Base-by-base conservation (phyloP, 1,139 yeast species). In the Lodderomyces parapsilosis region DNA sequence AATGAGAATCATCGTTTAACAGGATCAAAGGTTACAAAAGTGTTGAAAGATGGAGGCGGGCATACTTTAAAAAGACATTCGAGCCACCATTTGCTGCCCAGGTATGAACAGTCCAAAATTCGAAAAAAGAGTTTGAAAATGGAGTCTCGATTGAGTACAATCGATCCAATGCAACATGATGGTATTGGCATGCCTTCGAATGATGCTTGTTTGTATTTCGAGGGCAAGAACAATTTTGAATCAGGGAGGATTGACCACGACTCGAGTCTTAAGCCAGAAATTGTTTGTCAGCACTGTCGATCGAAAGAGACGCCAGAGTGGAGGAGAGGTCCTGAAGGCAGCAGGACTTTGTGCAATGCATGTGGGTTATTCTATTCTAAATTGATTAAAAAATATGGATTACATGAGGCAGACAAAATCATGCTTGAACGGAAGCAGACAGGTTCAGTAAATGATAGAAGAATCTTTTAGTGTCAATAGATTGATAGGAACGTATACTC, bases 251-350 rank as follows among this genome's bases (percentile, higher is more conserved):
- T 30, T 30, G 33, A 58, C 43, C 33, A 50, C 2, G 59, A 56
- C 19, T 48, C 60, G 17, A 55, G 58, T 37, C 17, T 46, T 18
- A 49, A 50, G 38, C 47, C 51, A 22, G 53, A 49, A 2, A 41
- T 50, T 15, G 43, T 45, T 14, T 65, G 71, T 43, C 55, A 51
- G 20, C 71, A 65, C 45, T 65, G 71, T 51, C 54, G 56, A 8
- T 50, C 62, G 1, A 51, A 48, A 20, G 65, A 64, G 22, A 71
- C 77, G 0, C 78, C 77, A 1, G 77, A 71, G 52, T 72, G 78
- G 78, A 58, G 78, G 45, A 56, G 71, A 28, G 78, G 77, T 0
- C 77, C 77, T 2, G 63, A 60, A 37, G 76, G 77, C 0, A 63
- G 66, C 31, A 57, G 74, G 25, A 71, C 76, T 0, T 57, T 72